A percentile compares a stretch with the other conserved stretches of the same genome.
These are phyloP conservation scores for Lachnellula cervina DNA, from an alignment of 2,329 filamentous ascomycete species.

Conservation along the genomic window DNA sequence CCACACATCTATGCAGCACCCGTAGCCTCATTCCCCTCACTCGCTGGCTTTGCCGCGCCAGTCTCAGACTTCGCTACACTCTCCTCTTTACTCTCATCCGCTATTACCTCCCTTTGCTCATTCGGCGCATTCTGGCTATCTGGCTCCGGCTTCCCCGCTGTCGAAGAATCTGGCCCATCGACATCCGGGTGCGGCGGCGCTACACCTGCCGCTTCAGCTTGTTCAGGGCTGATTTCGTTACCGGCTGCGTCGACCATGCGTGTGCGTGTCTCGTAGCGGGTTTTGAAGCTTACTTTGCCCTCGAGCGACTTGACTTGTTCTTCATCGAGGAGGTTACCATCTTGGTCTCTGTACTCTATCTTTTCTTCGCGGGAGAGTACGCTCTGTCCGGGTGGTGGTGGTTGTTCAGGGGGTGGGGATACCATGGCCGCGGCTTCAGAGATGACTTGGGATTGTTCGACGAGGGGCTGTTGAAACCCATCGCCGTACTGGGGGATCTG, in stretches of 20 bases:
- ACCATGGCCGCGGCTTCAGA: constrained; percentile 27
- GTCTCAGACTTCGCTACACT: constrained; percentile 44
- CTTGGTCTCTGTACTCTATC: constrained; percentile 90
- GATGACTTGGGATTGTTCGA: constrained; percentile 22
- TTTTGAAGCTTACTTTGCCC: constrained; percentile 94
- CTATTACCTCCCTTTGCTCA: constrained; percentile 38
- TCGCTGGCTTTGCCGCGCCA: constrained; percentile 54
- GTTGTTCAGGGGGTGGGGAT: constrained; percentile 16
- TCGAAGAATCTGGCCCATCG: constrained; percentile 56
- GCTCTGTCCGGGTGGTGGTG: constrained; percentile 21
- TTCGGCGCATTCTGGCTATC: constrained; percentile 36
- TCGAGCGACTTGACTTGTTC: constrained; percentile 79
- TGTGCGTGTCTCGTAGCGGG: constrained; percentile 91
- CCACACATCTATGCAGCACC: constrained; percentile 15
- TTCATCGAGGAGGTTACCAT: constrained; percentile 81
- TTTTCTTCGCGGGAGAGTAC: constrained; percentile 60
- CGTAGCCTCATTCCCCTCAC: constrained; percentile 56
- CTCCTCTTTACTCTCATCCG: constrained; percentile 54
- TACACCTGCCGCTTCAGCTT: constrained; percentile 21
- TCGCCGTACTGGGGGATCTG: constrained; percentile 15
- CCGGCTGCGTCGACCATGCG: constrained; percentile 75
- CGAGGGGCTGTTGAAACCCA: constrained; percentile 25
- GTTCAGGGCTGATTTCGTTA: constrained; percentile 55
- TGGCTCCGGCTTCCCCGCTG: constrained; percentile 37
- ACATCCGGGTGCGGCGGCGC: constrained; percentile 37